Conservation (phyloP, 2,329 filamentous ascomycete species). For the Cladobotryum mycophilum region DNA sequence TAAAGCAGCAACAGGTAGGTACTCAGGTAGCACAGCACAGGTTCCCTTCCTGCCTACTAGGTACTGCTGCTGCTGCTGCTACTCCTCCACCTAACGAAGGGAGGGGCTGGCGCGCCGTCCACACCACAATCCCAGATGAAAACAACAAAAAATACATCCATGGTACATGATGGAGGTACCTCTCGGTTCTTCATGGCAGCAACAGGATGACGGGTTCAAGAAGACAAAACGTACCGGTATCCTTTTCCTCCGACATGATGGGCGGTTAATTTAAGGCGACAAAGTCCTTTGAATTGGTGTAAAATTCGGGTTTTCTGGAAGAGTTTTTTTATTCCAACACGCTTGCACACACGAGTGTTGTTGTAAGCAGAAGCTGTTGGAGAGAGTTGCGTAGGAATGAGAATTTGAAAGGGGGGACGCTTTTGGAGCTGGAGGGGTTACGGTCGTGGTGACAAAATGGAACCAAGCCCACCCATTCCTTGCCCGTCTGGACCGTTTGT, state of each 20-base stretch:
- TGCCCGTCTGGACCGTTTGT: neutral
- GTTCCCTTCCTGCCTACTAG: neutral
- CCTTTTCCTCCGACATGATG: conserved; percentile 42
- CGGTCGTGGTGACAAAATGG: neutral
- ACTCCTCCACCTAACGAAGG: neutral
- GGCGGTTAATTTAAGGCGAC: conserved; percentile 14
- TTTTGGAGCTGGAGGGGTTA: conserved; percentile 1
- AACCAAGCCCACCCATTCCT: neutral
- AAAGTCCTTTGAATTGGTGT: conserved; percentile 11
- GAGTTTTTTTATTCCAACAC: neutral
- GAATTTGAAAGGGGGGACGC: conserved; percentile 15
- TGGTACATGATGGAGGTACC: too few species aligned
- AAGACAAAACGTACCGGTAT: conserved; percentile 32
- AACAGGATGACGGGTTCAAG: conserved; percentile 3
- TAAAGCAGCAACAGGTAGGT: conserved; percentile 12
- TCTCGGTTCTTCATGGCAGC: too few species aligned
- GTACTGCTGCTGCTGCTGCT: too few species aligned
- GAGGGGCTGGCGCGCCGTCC: neutral
- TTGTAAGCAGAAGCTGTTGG: conserved; percentile 6
- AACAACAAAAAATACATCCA: too few species aligned
- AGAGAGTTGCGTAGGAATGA: neutral
- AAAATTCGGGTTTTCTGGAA: conserved; percentile 7
- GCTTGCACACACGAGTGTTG: neutral
- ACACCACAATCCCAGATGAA: too few species aligned
- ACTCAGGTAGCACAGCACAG: conserved; percentile 8